phyloP scores from a whole-genome alignment of 2,329 filamentous ascomycete species.

The Akanthomyces dipterigenus region DNA sequence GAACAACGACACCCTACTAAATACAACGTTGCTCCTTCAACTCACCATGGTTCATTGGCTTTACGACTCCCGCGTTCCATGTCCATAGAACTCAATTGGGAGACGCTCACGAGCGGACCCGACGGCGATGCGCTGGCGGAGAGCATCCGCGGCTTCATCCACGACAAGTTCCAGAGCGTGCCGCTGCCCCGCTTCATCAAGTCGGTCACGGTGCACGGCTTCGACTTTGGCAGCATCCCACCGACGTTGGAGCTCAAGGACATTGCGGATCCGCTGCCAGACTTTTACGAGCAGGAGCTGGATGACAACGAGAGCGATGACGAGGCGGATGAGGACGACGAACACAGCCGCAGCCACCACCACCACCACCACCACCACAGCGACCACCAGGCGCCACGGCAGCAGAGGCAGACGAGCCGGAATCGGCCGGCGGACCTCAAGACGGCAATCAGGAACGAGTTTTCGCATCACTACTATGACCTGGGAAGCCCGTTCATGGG shows the following conservation, averaged over 20 bases:
- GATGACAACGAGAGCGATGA: slow-evolving; percentile 43
- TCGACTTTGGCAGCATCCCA: slow-evolving; percentile 79
- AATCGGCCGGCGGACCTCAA: slow-evolving; percentile 22
- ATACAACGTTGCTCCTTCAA: neutral
- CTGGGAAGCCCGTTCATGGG: slow-evolving; percentile 51
- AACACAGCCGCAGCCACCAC: slow-evolving; percentile 22
- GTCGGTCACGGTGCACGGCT: slow-evolving; percentile 88
- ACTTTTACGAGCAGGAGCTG: slow-evolving; percentile 86
- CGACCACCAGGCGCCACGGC: neutral
- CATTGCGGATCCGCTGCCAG: slow-evolving; percentile 87
- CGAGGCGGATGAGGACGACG: slow-evolving; percentile 6
- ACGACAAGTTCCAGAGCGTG: slow-evolving; percentile 91
- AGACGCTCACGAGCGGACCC: slow-evolving; percentile 79
- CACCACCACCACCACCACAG: slow-evolving; percentile 14
- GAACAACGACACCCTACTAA: neutral
- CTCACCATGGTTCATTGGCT: neutral
- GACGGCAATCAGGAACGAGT: slow-evolving; percentile 28
- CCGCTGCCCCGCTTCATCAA: slow-evolving; percentile 92
- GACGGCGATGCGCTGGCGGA: slow-evolving; percentile 82
- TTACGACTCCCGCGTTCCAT: slow-evolving; percentile 40
- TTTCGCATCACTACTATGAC: slow-evolving; percentile 30
- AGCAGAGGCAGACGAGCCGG: slow-evolving; percentile 16
- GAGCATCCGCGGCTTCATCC: slow-evolving; percentile 84
- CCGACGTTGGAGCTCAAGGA: slow-evolving; percentile 91
- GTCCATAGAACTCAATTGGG: slow-evolving; percentile 98